A percentile compares a stretch with the other conserved stretches of the same genome.
Conservation (phyloP, 2,329 filamentous ascomycete species). For the Amylocarpus encephaloides region DNA sequence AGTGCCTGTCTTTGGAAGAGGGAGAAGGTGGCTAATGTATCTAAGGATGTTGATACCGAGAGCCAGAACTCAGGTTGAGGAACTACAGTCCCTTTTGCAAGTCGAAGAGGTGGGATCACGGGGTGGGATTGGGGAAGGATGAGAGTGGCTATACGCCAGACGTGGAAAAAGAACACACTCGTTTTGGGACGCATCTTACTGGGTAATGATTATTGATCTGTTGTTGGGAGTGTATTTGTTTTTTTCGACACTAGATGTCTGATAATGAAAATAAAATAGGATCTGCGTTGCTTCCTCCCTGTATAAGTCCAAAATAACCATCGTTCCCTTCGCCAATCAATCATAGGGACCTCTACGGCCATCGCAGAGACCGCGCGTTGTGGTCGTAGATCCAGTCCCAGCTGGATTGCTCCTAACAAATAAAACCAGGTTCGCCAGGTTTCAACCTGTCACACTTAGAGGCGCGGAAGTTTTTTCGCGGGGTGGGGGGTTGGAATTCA, state of each 20-base stretch:
- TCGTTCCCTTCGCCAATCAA: too few species aligned
- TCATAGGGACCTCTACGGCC: too few species aligned
- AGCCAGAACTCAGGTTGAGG: too few species aligned
- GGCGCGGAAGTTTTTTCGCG: too few species aligned
- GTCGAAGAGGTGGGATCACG: not conserved
- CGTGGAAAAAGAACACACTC: not conserved
- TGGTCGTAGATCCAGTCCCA: too few species aligned
- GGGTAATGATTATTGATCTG: not conserved
- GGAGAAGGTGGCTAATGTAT: conserved; percentile 8
- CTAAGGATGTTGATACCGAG: conserved; percentile 21
- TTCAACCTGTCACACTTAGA: too few species aligned
- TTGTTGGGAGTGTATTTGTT: not conserved
- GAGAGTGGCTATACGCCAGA: not conserved
- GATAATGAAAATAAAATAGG: not conserved
- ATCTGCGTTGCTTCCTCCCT: not conserved
- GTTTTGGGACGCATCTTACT: not conserved
- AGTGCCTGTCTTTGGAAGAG: conserved; percentile 52
- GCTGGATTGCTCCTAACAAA: too few species aligned
- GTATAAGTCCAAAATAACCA: too few species aligned
- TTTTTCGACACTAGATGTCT: not conserved
- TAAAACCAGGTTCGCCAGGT: too few species aligned
- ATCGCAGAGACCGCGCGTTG: too few species aligned
- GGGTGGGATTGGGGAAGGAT: not conserved
- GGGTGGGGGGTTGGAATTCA: too few species aligned
- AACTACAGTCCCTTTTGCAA: not conserved